Evolutionary conservation across 164 flowering plant genomes (phyloP), one percentile per base, ranked within the genome.

Genomic region (Tetracentron sinense): DNA sequence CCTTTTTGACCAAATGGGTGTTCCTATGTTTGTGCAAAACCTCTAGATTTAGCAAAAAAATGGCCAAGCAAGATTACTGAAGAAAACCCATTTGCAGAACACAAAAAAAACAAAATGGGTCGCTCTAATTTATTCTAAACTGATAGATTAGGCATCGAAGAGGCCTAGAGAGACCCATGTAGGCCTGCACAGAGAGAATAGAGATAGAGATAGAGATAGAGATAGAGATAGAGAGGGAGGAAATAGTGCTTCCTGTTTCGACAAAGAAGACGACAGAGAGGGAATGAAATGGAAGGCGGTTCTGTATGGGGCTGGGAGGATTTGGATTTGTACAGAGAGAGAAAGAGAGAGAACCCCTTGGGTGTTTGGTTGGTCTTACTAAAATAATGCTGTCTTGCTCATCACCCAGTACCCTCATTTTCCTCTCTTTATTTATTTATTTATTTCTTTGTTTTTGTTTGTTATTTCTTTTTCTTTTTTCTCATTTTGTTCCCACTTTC

Each of bases 361-460:
- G 20, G 10, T 49, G 7, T n/a, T 49, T 49, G 53, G 11, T 44
- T 33, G 64, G 53, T 42, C 62, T 48, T 56, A 54, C 50, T 47
- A 21, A 62, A 58, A 53, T 35, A 68, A 64, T 75, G 72, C 70
- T 68, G 58, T 75, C 75, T 61, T 61, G 72, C 70, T 71, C 72
- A 68, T 65, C 72, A 61, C 63, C 31, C 64, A 49, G n/a, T n/a
- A n/a, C n/a, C n/a, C n/a, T n/a, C n/a, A n/a, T n/a, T n/a, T n/a
- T n/a, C n/a, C n/a, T n/a, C n/a, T 28, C 59, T 22, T 7, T 29
- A 17, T 54, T 54, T 54, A 55, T 21, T 42, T 23, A 44, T 17
- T 31, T 59, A 20, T 47, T 61, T 54, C 23, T 31, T 26, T 38
- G 8, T 46, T 47, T 27, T 22, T 25, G 10, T 55, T 21, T 4